Percentiles rank a stretch among this genome's conserved stretches.
These are phyloP conservation scores for Candida sithepensis DNA, from an alignment of 805 yeast species.

Conservation along the genomic window DNA sequence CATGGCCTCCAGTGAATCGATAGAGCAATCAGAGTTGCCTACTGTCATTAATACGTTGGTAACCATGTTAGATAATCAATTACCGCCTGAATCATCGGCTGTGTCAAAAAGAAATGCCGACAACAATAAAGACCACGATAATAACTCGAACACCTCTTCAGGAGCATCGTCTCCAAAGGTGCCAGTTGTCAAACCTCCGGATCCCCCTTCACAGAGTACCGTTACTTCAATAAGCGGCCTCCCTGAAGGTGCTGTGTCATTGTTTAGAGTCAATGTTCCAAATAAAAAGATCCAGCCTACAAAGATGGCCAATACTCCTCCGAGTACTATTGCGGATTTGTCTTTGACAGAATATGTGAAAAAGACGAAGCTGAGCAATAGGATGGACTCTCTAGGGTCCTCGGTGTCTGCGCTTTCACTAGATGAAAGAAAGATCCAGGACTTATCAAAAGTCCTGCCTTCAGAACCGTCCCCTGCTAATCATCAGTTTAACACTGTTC, in stretches of 20 bases:
- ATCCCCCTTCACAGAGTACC: slow-evolving; percentile 20
- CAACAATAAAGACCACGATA: background rate
- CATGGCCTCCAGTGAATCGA: slow-evolving; percentile 24
- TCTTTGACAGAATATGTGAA: slow-evolving; percentile 18
- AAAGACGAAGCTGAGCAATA: slow-evolving; percentile 5
- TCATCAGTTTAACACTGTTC: background rate
- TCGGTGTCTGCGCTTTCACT: slow-evolving; percentile 10
- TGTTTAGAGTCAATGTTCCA: slow-evolving; percentile 23
- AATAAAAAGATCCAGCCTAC: slow-evolving; percentile 3
- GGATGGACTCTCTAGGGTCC: slow-evolving; percentile 2
- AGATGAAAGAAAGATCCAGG: slow-evolving; percentile 8
- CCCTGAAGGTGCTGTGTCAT: slow-evolving; percentile 29
- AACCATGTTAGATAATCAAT: slow-evolving; percentile 12
- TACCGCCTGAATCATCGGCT: background rate
- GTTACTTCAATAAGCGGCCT: slow-evolving; percentile 23
- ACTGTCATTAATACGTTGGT: slow-evolving; percentile 19
- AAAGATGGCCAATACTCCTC: slow-evolving; percentile 9
- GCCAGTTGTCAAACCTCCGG: background rate
- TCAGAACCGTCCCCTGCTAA: background rate
- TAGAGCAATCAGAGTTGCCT: slow-evolving; percentile 16
- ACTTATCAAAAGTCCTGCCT: background rate
- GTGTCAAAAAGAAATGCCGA: background rate
- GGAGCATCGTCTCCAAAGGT: background rate
- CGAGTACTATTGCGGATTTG: slow-evolving; percentile 20
- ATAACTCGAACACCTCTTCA: background rate